Percentiles rank a stretch among this genome's conserved stretches.
phyloP scores from a whole-genome alignment of 371 early-diverging fungal genomes.

The Rhizopus arrhizus region DNA sequence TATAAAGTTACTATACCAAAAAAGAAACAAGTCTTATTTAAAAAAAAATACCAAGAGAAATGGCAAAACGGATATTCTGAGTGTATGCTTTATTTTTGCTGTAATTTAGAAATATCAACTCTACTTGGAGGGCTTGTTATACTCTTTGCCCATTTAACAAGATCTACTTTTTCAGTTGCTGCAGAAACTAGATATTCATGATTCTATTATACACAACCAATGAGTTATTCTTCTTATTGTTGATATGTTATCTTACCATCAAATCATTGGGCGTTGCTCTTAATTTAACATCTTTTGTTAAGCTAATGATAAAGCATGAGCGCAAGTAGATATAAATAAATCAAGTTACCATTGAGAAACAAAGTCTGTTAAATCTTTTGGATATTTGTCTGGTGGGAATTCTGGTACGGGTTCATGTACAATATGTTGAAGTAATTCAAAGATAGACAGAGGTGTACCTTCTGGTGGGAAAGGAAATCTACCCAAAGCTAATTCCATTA shows the following conservation, averaged over 20 bases:
- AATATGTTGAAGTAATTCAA: slow-evolving; percentile 93
- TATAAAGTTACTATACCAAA: too few relatives aligned
- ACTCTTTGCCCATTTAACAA: slow-evolving; percentile 54
- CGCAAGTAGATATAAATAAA: background rate
- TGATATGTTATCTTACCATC: slow-evolving; percentile 49
- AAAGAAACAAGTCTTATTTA: too few relatives aligned
- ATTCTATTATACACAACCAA: slow-evolving; percentile 35
- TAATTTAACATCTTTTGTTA: slow-evolving; percentile 74
- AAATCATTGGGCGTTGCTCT: slow-evolving; percentile 78
- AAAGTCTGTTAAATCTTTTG: slow-evolving; percentile 77
- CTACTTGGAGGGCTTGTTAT: slow-evolving; percentile 4
- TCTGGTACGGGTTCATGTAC: slow-evolving; percentile 89
- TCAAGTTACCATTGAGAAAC: slow-evolving; percentile 70
- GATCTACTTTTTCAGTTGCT: slow-evolving; percentile 58
- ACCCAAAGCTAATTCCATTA: slow-evolving; percentile 91
- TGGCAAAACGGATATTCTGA: background rate
- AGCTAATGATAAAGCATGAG: slow-evolving; percentile 35
- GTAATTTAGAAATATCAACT: background rate
- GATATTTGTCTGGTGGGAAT: slow-evolving; percentile 72
- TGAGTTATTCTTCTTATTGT: slow-evolving; percentile 24
- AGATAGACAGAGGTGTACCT: slow-evolving; percentile 75
- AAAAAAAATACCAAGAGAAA: too few relatives aligned
- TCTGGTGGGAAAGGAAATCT: slow-evolving; percentile 88
- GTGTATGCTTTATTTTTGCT: background rate
- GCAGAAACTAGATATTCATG: slow-evolving; percentile 59